Conservation (phyloP, 129 eudicot species). For the Lactuca saligna region DNA sequence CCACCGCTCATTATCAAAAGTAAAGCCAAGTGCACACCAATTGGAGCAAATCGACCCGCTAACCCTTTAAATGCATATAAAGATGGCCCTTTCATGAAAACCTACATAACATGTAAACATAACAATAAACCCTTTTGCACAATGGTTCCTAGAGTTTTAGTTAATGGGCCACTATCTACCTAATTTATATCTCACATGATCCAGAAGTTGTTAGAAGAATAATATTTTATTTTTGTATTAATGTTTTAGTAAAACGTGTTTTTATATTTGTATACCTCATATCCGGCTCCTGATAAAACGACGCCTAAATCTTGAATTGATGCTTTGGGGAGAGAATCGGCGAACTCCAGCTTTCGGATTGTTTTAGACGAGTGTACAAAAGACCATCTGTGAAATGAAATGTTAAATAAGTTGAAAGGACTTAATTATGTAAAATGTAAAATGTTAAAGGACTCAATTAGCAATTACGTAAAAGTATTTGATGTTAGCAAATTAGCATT, state of each 20-base stretch:
- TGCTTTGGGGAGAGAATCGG: constrained; percentile 84
- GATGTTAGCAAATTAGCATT: background rate
- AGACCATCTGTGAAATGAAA: constrained; percentile 71
- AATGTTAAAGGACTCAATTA: background rate
- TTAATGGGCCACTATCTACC: too few relatives aligned
- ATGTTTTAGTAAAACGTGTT: too few relatives aligned
- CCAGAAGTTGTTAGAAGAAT: too few relatives aligned
- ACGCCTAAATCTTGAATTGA: constrained; percentile 88
- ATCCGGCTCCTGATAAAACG: constrained; percentile 85
- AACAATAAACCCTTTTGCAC: too few relatives aligned
- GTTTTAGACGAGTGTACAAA: constrained; percentile 66
- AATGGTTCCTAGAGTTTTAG: too few relatives aligned
- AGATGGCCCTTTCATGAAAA: constrained; percentile 80
- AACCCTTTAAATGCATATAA: constrained; percentile 92
- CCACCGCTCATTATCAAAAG: constrained; percentile 88
- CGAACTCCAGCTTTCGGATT: constrained; percentile 71
- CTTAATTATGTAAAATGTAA: background rate
- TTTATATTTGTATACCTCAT: constrained; percentile 55
- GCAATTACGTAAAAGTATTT: background rate
- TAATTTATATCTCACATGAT: too few relatives aligned
- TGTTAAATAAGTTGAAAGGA: background rate
- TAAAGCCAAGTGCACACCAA: constrained; percentile 94
- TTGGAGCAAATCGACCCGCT: constrained; percentile 96
- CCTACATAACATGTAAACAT: constrained; percentile 37
- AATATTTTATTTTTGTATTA: too few relatives aligned